Percentiles rank a stretch among this genome's conserved stretches.
Conservation (phyloP, 1,284 basidiomycete genomes). For the Puccinia hordei region DNA sequence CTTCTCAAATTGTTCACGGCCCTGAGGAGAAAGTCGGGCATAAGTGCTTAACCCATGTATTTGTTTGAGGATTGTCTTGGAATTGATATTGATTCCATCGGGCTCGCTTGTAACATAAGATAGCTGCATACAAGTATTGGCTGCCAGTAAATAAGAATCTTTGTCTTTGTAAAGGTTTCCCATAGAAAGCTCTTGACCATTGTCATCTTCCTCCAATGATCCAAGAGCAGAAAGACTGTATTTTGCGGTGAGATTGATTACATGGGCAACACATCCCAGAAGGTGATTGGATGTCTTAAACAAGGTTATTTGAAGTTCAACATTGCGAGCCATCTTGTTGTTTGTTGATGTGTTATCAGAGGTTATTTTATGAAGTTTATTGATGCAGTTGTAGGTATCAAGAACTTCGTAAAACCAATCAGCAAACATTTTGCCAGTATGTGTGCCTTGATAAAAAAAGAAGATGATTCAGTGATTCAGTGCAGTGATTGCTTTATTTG, state of each 20-base stretch:
- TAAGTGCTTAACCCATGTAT: background rate
- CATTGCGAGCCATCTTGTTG: background rate
- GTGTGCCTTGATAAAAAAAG: background rate
- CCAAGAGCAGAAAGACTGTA: background rate
- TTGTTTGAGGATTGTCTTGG: background rate
- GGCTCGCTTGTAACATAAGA: background rate
- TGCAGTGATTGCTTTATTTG: too few relatives aligned
- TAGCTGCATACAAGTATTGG: background rate
- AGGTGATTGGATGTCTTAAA: background rate
- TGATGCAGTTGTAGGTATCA: background rate
- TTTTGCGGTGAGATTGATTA: conserved; percentile 3
- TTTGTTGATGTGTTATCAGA: conserved; percentile 11
- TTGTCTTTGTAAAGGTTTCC: too few relatives aligned
- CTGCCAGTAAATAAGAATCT: too few relatives aligned
- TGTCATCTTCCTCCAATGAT: background rate
- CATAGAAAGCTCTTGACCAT: background rate
- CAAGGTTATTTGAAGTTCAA: background rate
- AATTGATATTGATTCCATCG: background rate
- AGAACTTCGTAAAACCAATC: background rate
- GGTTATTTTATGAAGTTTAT: background rate
- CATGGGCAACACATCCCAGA: background rate
- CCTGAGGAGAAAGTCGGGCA: background rate
- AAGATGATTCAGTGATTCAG: background rate
- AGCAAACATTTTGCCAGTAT: conserved; percentile 8
- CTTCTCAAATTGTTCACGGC: background rate